Conservation (phyloP, 306 rosid species). For the Acacia acuminata region DNA sequence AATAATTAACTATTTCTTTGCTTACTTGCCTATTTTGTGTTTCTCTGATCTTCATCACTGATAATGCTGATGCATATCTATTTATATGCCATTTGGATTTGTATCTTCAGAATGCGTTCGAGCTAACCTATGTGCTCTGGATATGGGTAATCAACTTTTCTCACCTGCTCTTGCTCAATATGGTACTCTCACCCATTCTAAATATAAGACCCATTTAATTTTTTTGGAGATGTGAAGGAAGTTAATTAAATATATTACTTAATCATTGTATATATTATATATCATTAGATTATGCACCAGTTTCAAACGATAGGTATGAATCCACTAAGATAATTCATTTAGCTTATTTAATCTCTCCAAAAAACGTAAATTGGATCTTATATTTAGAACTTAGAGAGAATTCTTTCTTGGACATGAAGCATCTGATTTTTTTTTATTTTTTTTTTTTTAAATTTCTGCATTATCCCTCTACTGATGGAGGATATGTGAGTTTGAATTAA, state of each 20-base stretch:
- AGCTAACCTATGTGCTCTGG: conserved; percentile 92
- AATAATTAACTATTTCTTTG: neutral
- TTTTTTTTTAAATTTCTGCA: neutral
- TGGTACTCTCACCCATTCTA: neutral
- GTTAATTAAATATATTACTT: too few relatives aligned
- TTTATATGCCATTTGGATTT: conserved; percentile 4
- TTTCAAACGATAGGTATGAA: too few relatives aligned
- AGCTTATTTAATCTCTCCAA: too few relatives aligned
- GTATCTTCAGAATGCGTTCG: conserved; percentile 84
- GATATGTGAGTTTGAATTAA: neutral
- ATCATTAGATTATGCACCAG: too few relatives aligned
- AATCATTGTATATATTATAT: too few relatives aligned
- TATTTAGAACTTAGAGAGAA: neutral
- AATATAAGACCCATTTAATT: too few relatives aligned
- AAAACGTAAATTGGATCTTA: too few relatives aligned
- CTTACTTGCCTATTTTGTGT: neutral
- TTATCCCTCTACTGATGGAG: neutral
- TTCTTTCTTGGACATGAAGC: neutral
- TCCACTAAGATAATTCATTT: too few relatives aligned
- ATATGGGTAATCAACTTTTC: conserved; percentile 59
- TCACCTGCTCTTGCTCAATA: neutral
- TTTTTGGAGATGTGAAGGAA: too few relatives aligned
- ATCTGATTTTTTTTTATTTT: neutral
- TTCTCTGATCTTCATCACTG: neutral
- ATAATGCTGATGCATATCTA: conserved; percentile 5